phyloP scores from a whole-genome alignment of 1,139 yeast species.

The Nadsonia starkeyi-henricii region DNA sequence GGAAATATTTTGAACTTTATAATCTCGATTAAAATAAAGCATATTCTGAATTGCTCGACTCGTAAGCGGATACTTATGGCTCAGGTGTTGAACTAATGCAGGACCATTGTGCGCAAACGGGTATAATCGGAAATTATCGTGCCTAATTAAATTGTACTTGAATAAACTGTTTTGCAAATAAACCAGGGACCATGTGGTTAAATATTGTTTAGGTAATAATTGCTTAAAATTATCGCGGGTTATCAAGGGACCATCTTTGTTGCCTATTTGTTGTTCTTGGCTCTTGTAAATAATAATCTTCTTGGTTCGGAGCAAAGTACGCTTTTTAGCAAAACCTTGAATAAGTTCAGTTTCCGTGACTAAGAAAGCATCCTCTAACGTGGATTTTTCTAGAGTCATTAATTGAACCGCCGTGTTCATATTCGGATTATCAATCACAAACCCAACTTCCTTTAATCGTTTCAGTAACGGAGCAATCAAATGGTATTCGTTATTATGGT shows the following conservation, averaged over 20 bases:
- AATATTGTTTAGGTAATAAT: background rate
- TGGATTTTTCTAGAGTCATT: background rate
- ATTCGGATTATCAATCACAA: background rate
- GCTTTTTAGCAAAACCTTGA: background rate
- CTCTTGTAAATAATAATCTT: background rate
- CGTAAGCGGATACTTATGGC: background rate
- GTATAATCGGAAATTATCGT: background rate
- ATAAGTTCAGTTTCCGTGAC: background rate
- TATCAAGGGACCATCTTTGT: background rate
- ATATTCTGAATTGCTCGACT: background rate
- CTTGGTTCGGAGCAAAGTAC: background rate
- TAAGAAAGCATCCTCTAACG: background rate
- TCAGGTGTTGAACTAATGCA: background rate
- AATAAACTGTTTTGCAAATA: background rate
- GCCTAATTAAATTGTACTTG: background rate
- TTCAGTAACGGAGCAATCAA: background rate
- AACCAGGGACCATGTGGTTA: background rate
- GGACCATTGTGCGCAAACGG: background rate
- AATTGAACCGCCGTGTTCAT: background rate
- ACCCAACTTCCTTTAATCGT: background rate
- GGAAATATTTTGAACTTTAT: background rate
- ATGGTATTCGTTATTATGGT: background rate
- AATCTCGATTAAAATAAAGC: background rate
- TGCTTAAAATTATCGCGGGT: background rate
- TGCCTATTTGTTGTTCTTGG: background rate